A percentile compares a stretch with the other conserved stretches of the same genome.
phyloP scores from a whole-genome alignment of 2,329 filamentous ascomycete genomes.

The Botrytis hyacinthi region DNA sequence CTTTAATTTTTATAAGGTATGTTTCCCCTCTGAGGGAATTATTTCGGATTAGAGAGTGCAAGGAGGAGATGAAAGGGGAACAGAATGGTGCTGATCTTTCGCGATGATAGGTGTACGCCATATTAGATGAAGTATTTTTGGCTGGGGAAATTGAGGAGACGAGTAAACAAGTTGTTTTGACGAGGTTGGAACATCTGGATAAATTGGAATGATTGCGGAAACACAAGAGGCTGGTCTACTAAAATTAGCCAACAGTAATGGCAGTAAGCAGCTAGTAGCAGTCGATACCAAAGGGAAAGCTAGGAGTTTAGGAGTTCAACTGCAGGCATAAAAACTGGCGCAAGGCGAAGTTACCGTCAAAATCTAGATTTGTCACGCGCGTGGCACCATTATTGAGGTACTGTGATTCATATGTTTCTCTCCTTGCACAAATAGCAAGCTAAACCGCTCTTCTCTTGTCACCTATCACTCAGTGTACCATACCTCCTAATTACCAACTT shows the following conservation, averaged over 20 bases:
- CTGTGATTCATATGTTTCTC: conserved; percentile 9
- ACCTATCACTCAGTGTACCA: background rate
- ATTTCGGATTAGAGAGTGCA: background rate
- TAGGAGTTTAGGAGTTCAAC: conserved; percentile 11
- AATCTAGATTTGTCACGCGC: conserved; percentile 4
- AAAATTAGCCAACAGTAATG: background rate
- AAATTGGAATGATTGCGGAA: conserved; percentile 70
- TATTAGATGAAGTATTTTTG: conserved; percentile 95
- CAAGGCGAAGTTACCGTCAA: conserved; percentile 7
- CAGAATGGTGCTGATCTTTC: conserved; percentile 9
- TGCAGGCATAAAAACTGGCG: background rate
- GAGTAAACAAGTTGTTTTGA: conserved; percentile 95
- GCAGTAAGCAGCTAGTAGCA: background rate
- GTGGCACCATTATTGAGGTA: conserved; percentile 18
- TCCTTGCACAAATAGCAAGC: background rate
- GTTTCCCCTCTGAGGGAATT: conserved; percentile 12
- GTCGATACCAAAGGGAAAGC: conserved; percentile 9
- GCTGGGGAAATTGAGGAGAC: conserved; percentile 99
- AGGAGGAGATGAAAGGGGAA: background rate
- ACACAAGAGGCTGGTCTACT: background rate
- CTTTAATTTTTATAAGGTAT: conserved; percentile 72
- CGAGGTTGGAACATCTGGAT: conserved; percentile 89
- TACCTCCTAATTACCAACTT: background rate
- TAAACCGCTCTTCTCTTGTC: background rate
- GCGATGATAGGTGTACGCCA: conserved; percentile 78